These are phyloP conservation scores for Amorphotheca resinae DNA, from an alignment of 495 filamentous ascomycete genomes.

Conservation along the genomic window DNA sequence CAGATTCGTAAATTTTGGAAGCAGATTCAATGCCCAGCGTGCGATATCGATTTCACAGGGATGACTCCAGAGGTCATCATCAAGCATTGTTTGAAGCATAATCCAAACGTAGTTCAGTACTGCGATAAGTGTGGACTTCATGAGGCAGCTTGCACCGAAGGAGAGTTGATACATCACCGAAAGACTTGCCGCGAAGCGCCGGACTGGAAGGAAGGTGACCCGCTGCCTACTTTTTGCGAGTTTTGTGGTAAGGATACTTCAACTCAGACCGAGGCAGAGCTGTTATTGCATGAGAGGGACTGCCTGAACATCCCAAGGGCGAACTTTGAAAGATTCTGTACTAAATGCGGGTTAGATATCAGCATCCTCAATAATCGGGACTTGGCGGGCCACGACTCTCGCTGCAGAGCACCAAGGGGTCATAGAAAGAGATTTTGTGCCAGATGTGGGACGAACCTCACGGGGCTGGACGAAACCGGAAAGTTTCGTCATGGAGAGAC, in stretches of 20 bases:
- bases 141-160: not conserved
- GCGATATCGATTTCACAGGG: constrained; percentile 7
- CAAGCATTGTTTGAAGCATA: constrained; percentile 9
- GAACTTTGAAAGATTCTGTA: constrained; percentile 2
- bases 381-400: not conserved
- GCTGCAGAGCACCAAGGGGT: constrained; percentile 1
- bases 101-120: constrained; percentile 5
- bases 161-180: constrained; percentile 5
- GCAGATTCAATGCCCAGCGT: constrained; percentile 11
- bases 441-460: not conserved
- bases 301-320: not conserved
- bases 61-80: constrained; percentile 2
- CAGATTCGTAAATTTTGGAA: constrained; percentile 9
- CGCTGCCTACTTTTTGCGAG: constrained; percentile 3
- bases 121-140: constrained; percentile 15
- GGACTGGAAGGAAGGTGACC: not conserved
- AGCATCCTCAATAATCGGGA: not conserved
- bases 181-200: constrained; percentile 1
- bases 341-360: constrained; percentile 1
- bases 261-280: not conserved
- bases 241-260: constrained; percentile 7
- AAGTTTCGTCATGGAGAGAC: not conserved
- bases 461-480: not conserved
- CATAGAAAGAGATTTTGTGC: constrained; percentile 1
- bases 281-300: not conserved